Base-by-base conservation (phyloP, 179 eudicot genomes). In the Beta lomatogona region DNA sequence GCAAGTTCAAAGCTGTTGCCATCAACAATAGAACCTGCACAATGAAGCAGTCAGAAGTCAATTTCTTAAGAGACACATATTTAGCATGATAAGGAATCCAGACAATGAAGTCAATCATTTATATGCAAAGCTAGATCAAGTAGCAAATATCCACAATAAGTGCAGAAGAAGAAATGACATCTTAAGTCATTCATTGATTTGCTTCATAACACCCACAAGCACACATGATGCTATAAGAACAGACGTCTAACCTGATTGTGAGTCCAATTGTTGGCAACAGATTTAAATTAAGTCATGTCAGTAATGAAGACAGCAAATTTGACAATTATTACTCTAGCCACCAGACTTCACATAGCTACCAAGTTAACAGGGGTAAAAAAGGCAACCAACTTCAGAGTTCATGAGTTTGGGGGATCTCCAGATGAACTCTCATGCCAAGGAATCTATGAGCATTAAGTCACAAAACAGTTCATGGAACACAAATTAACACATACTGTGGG, bases 1-100 rank as follows among this genome's bases (percentile, higher is more conserved):
- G 93, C 81, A 83, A 71, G 80, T 91, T 89, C 83, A 94, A 84
- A 70, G 99, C 98, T 77, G 97, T 92, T 73, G 97, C 99, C 99
- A 95, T 95, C 88, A 95, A 81, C 86, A 95, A 81, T 25, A 95
- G 75, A 70, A 95, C 97, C 99, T 95, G 92, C 87, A 88, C 25
- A 60, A 36, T 36, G 41, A 21, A 31, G 16, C 67, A 53, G 19
- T 6, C 16, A 36, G 1, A 36, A 45, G 22, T 71, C 15, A 18
- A 75, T 36, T 52, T 28, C 57, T 31, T 59, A 73, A 36, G 66
- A 66, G 44, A 7, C 55, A 3, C 15, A 41, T 58, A 44, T 36
- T 11, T 28, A 71, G 48, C 71, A 83, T 57, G 73, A 50, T 31
- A 71, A 52, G 45, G n/a, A 54, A 18, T 66, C 8, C 36, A 61